Evolutionary conservation across 805 yeast genomes (phyloP).

Genomic region (Cyberlindnera japonica): DNA sequence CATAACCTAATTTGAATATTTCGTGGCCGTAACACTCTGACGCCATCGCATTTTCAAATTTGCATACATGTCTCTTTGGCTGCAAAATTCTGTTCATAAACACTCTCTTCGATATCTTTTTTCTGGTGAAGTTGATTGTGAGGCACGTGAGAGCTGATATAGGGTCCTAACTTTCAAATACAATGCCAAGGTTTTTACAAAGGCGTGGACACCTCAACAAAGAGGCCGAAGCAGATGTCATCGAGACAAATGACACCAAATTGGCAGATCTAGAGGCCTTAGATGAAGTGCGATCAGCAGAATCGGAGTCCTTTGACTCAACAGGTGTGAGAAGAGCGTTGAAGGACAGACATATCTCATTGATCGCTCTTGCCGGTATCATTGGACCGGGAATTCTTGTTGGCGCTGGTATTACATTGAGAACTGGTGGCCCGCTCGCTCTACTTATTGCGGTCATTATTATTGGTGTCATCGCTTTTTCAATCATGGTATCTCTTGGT

Average conservation of each 20-base stretch:
- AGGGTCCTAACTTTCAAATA: too few species aligned
- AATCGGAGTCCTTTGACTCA: not conserved
- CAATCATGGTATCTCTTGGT: conserved; percentile 56
- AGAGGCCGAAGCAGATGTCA: not conserved
- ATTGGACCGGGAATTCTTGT: conserved; percentile 60
- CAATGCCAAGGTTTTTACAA: not conserved
- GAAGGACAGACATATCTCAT: conserved; percentile 48
- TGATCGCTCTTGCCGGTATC: conserved; percentile 53
- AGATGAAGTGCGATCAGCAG: not conserved
- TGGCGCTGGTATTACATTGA: conserved; percentile 49
- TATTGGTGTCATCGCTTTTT: conserved; percentile 49
- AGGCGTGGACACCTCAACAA: not conserved
- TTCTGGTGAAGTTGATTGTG: too few species aligned
- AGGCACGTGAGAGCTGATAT: too few species aligned
- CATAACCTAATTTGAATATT: not conserved
- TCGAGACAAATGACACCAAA: conserved; percentile 2
- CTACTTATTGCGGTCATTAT: conserved; percentile 43
- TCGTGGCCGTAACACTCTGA: not conserved
- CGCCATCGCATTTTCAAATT: conserved; percentile 9
- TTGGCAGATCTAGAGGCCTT: not conserved
- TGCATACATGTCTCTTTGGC: conserved; percentile 2
- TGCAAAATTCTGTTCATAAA: not conserved
- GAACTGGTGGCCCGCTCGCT: conserved; percentile 51
- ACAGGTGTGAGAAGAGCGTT: conserved; percentile 42
- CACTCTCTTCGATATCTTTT: too few species aligned